phyloP scores from a whole-genome alignment of 2,329 filamentous ascomycete genomes.

The Waltergamsia citrina region DNA sequence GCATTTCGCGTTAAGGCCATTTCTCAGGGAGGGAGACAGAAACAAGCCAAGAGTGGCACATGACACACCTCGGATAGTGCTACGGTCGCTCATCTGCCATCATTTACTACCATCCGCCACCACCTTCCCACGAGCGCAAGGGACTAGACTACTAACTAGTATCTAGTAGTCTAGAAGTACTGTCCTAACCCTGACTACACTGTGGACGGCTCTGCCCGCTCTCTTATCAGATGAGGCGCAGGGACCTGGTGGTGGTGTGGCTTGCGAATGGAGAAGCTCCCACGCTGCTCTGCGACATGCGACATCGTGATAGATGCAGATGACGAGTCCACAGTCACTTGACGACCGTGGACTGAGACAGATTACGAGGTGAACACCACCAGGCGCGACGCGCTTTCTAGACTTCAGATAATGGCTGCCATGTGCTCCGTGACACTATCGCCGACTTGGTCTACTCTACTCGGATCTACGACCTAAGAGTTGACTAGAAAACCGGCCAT shows the following conservation, averaged over 20 bases:
- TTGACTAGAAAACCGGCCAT: too few relatives aligned
- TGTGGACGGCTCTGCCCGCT: background rate
- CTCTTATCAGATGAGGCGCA: conserved; percentile 3
- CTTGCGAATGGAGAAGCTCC: too few relatives aligned
- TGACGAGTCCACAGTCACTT: conserved; percentile 4
- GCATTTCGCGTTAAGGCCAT: background rate
- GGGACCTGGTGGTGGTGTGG: background rate
- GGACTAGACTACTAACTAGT: background rate
- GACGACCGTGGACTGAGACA: conserved; percentile 2
- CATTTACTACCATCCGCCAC: background rate
- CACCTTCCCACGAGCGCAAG: background rate
- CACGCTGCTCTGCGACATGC: background rate
- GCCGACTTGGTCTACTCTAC: too few relatives aligned
- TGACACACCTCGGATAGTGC: background rate
- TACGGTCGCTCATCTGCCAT: background rate
- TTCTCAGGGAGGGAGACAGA: too few relatives aligned
- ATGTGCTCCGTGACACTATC: too few relatives aligned
- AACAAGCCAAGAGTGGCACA: background rate
- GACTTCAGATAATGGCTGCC: too few relatives aligned
- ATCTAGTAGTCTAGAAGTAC: too few relatives aligned
- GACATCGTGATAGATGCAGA: conserved; percentile 5
- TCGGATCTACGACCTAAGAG: too few relatives aligned
- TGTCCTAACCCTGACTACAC: too few relatives aligned
- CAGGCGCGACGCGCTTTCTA: too few relatives aligned
- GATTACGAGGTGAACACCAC: too few relatives aligned